These are phyloP conservation scores for Orbilia quercus DNA, from an alignment of 2,329 filamentous ascomycete species.

Conservation along the genomic window DNA sequence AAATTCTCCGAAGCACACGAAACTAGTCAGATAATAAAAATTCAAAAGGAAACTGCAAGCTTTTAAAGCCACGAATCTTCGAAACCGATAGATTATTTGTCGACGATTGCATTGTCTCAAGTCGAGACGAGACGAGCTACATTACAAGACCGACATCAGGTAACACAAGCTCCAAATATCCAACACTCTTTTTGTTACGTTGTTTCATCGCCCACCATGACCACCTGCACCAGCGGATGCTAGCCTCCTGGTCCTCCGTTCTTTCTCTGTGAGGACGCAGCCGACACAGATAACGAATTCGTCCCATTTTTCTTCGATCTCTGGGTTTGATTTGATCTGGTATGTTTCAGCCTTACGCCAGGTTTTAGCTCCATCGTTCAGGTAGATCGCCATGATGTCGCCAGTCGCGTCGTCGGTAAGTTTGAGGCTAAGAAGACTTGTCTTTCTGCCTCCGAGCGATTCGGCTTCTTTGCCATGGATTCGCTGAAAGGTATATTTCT, in stretches of 20 bases:
- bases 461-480: constrained; percentile 42
- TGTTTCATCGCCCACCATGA: constrained; percentile 12
- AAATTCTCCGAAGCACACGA: too few relatives aligned
- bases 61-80: too few relatives aligned
- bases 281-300: constrained; percentile 29
- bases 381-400: constrained; percentile 42
- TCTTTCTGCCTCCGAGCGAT: constrained; percentile 24
- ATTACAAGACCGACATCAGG: too few relatives aligned
- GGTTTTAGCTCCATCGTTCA: constrained; percentile 37
- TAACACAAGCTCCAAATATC: too few relatives aligned
- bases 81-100: too few relatives aligned
- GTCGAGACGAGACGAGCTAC: too few relatives aligned
- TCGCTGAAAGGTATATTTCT: constrained; percentile 39
- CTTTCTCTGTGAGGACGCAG: constrained; percentile 46
- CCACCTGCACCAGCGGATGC: constrained; percentile 8
- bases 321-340: constrained; percentile 44
- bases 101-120: too few relatives aligned
- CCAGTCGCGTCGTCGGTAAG: constrained; percentile 41
- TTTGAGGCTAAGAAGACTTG: constrained; percentile 36
- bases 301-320: constrained; percentile 38
- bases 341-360: constrained; percentile 46
- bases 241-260: constrained; percentile 36
- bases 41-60: too few relatives aligned
- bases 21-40: too few relatives aligned
- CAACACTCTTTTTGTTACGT: too few relatives aligned